Evolutionary conservation across 805 yeast species (phyloP), one percentile per base, ranked within the genome.

Genomic region (Clavispora phyllophila): DNA sequence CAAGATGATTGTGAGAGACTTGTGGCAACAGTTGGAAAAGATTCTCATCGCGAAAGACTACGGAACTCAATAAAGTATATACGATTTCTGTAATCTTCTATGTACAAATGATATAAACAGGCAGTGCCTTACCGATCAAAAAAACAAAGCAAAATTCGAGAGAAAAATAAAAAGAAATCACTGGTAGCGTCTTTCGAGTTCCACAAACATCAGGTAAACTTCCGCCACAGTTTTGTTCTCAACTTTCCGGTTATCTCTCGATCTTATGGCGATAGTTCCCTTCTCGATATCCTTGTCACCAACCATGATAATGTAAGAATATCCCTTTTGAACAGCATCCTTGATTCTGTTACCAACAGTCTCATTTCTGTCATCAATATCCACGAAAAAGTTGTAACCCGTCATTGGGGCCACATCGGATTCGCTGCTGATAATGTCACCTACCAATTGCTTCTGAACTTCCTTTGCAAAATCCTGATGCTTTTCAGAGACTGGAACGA

Each of bases 1-100:
- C 62, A 78, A 87, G 45, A 95, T 91, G 72, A 83, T 87, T 14
- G 84, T 83, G 24, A 89, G 86, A 58, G 77, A 75, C 41, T 79
- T 93, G 53, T 91, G 99, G 99, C 84, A 80, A 37, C 76, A 77
- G 29, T 64, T 91, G 39, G 98, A 93, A 54, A 81, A 74, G 57
- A 78, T 81, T 50, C 75, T 93, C 75, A 60, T 79, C 6, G 66
- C 78, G 14, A 76, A 79, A 56, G 96, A 96, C 12, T 69, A 67
- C 44, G 73, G 73, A 5, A 12, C 17, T 15, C 17, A 33, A n/a
- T 33, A 12, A 29, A 29, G 33, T 3, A 20, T 9, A 5, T n/a
- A 27, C 17, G 13, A n/a, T 7, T n/a, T 14, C 18, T 28, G 31
- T 28, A n/a, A 14, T 14, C 15, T 28, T 29, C 33, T 29, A 29